phyloP scores from a whole-genome alignment of 176 grass and related monocot genomes.

The Tuctoria greenei region DNA sequence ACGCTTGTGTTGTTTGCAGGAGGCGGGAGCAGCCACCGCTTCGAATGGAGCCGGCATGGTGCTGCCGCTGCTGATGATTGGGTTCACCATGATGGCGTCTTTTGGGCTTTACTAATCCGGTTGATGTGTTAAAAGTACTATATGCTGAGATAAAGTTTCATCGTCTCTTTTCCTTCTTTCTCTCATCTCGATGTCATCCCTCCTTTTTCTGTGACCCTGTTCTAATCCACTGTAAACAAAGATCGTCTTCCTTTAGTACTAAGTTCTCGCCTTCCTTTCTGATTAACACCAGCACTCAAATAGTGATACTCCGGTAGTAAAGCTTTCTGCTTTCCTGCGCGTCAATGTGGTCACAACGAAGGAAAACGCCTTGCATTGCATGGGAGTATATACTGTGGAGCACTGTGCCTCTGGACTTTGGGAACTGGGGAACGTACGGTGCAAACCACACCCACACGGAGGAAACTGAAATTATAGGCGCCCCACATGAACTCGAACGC shows the following conservation, averaged over 20 bases:
- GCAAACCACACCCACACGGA: too few species aligned
- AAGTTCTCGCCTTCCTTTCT: not conserved
- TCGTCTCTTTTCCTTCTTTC: not conserved
- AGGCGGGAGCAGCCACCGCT: not conserved
- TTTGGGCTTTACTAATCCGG: constrained; percentile 35
- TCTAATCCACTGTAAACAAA: constrained; percentile 39
- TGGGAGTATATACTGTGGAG: not conserved
- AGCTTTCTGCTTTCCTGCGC: not conserved
- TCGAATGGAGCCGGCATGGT: not conserved
- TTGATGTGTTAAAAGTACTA: not conserved
- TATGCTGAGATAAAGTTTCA: constrained; percentile 21
- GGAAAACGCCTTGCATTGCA: not conserved
- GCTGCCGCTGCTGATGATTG: constrained; percentile 11
- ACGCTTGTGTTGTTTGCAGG: constrained; percentile 23
- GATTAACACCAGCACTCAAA: not conserved
- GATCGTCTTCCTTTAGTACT: not conserved
- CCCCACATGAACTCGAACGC: too few species aligned
- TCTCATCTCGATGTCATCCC: constrained; percentile 3
- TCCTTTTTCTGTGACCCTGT: not conserved
- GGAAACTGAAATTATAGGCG: too few species aligned
- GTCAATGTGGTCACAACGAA: not conserved
- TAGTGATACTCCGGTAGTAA: not conserved
- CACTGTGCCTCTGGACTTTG: too few species aligned
- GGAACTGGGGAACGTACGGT: too few species aligned
- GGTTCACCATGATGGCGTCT: constrained; percentile 26